Evolutionary conservation across 441 rosid species (phyloP).

Genomic region (Lepidium campestre): DNA sequence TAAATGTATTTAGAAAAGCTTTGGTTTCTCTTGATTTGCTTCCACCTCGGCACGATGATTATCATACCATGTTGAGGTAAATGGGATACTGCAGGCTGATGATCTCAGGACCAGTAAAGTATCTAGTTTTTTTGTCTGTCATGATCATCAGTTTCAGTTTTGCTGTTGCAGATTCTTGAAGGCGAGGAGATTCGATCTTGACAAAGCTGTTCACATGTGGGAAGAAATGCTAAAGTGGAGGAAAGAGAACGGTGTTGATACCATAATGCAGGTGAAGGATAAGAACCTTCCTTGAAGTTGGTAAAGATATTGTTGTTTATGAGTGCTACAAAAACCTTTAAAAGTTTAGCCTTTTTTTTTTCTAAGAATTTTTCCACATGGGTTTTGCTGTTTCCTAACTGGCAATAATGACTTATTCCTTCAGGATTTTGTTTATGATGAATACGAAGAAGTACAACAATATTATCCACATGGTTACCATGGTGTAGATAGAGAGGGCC

Average conservation of each 20-base stretch:
- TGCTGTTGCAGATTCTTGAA: constrained; percentile 59
- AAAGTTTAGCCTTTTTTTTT: background rate
- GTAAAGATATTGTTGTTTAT: constrained; percentile 13
- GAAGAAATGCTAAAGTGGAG: constrained; percentile 94
- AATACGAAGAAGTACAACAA: constrained; percentile 62
- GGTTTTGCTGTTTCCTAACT: constrained; percentile 11
- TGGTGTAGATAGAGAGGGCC: constrained; percentile 86
- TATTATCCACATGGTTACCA: constrained; percentile 95
- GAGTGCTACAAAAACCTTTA: background rate
- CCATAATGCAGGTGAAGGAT: constrained; percentile 68
- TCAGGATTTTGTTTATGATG: constrained; percentile 86
- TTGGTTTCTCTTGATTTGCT: constrained; percentile 66
- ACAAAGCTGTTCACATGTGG: constrained; percentile 87
- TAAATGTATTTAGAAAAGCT: constrained; percentile 54
- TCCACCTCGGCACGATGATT: constrained; percentile 69
- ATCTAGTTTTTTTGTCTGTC: background rate
- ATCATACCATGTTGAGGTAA: constrained; percentile 85
- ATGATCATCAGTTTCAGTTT: background rate
- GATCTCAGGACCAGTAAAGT: background rate
- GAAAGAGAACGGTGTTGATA: constrained; percentile 63
- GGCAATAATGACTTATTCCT: background rate
- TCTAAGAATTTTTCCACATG: constrained; percentile 10
- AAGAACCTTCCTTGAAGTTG: background rate
- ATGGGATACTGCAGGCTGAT: background rate
- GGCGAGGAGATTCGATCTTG: constrained; percentile 79